Evolutionary conservation across 768 basidiomycete genomes (phyloP), one percentile per base, ranked within the genome.

Genomic region (Suillus subalutaceus): DNA sequence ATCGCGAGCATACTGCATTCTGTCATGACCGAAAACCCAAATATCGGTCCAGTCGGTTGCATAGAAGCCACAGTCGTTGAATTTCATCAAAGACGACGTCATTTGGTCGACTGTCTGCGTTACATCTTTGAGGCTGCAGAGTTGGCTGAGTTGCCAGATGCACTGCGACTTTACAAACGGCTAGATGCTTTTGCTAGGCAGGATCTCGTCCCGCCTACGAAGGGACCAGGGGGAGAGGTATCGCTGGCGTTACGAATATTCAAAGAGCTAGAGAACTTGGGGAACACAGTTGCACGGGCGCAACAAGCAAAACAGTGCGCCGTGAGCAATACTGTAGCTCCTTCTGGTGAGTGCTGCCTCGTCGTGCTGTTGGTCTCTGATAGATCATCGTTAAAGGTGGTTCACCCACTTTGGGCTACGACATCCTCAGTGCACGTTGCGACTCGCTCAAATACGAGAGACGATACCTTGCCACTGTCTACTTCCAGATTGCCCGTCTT

Each of bases 381-480:
- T 61, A 56, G 35, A 10, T 65, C 20, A 20, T 32, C 61, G 18
- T 63, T 66, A 13, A 65, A 87, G 86, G 81, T 52, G 67, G 71
- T 30, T 77, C 75, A 62, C 80, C 84, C 6, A 76, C 80, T 3
- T 78, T 95, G 53, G 91, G 92, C 9, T 83, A 82, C 56, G 90
- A 91, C 66, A 82, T 93, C 66, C 80, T 91, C 1, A 85, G 82
- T 58, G 86, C 89, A 46, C 87, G 92, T 38, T 85, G 86, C 70
- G 88, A 92, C 43, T 92, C 90, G 0, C 81, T 96, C 60, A 87
- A 85, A 72, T 88, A 89, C 63, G 92, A 95, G 72, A 84, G 93
- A 68, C 85, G 90, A 13, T 81, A 83, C 59, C 83, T 95, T 5
- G 87, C 88, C 23, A 82, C 83, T n/a, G 81, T 86, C 16, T 82